phyloP scores from a whole-genome alignment of 2,329 filamentous ascomycete genomes.

The Fusarium graminum region DNA sequence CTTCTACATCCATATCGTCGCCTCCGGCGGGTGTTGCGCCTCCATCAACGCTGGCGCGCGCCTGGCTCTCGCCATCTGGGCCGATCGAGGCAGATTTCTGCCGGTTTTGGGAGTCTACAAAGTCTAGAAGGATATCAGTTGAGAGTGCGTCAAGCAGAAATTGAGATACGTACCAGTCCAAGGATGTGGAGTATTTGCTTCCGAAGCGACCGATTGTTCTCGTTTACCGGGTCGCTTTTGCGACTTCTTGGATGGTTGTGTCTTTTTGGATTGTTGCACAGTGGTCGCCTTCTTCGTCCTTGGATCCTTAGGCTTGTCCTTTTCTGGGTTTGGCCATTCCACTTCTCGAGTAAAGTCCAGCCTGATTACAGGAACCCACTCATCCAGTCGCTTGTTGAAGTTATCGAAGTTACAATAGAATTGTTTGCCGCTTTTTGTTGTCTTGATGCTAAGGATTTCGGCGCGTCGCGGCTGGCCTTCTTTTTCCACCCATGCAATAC shows the following conservation, averaged over 20 bases:
- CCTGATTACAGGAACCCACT: slow-evolving; percentile 87
- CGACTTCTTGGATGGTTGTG: slow-evolving; percentile 68
- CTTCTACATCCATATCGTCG: slow-evolving; percentile 69
- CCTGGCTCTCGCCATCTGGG: slow-evolving; percentile 61
- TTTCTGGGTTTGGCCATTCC: slow-evolving; percentile 95
- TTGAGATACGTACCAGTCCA: slow-evolving; percentile 57
- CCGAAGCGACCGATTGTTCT: slow-evolving; percentile 67
- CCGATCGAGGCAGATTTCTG: slow-evolving; percentile 60
- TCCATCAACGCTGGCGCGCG: slow-evolving; percentile 58
- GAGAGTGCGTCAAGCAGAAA: neutral
- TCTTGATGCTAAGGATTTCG: slow-evolving; percentile 94
- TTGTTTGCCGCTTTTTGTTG: slow-evolving; percentile 86
- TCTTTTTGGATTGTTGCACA: slow-evolving; percentile 66
- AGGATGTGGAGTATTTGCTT: slow-evolving; percentile 66
- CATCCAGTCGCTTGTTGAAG: slow-evolving; percentile 88
- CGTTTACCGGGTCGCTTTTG: slow-evolving; percentile 68
- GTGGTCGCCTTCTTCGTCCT: slow-evolving; percentile 80
- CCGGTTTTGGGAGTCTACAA: slow-evolving; percentile 62
- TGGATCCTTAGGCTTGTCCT: slow-evolving; percentile 78
- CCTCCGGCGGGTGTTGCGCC: slow-evolving; percentile 60
- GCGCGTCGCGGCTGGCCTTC: slow-evolving; percentile 91
- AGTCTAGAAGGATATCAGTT: slow-evolving; percentile 54
- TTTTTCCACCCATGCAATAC: slow-evolving; percentile 72
- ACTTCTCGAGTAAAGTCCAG: slow-evolving; percentile 92
- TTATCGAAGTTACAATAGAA: slow-evolving; percentile 99